Evolutionary conservation across 1,284 basidiomycete genomes (phyloP).

Genomic region (Rhizoctonia solani): DNA sequence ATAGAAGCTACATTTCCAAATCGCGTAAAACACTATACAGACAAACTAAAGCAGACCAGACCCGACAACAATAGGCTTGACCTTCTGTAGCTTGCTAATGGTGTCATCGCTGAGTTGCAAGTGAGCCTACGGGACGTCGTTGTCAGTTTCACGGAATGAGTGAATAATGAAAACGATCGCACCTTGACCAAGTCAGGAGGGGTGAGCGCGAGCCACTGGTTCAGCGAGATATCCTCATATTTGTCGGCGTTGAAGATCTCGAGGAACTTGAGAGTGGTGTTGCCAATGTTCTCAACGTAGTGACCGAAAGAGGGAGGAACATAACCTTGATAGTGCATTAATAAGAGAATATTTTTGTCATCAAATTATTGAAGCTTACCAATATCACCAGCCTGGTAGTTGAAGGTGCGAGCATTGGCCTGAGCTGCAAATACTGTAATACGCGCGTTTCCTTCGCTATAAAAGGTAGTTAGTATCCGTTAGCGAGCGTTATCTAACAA

Average conservation of each 20-base stretch:
- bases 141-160: not conserved
- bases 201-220: slow-evolving; percentile 11
- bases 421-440: slow-evolving; percentile 55
- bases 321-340: slow-evolving; percentile 47
- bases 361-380: slow-evolving; percentile 47
- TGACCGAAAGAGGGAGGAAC: slow-evolving; percentile 48
- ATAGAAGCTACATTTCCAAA: too few species aligned
- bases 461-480: not conserved
- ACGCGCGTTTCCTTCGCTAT: slow-evolving; percentile 22
- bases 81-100: not conserved
- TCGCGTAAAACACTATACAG: too few species aligned
- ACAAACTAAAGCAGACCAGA: not conserved
- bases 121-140: not conserved
- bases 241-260: slow-evolving; percentile 10
- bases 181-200: slow-evolving; percentile 16
- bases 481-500: not conserved
- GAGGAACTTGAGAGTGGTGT: not conserved
- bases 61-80: slow-evolving; percentile 8
- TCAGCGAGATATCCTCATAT: slow-evolving; percentile 10
- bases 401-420: slow-evolving; percentile 66
- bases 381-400: slow-evolving; percentile 69
- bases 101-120: not conserved
- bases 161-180: not conserved
- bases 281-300: slow-evolving; percentile 15
- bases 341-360: slow-evolving; percentile 35